Conservation (phyloP, 768 basidiomycete genomes). For the Mycena rosella region DNA sequence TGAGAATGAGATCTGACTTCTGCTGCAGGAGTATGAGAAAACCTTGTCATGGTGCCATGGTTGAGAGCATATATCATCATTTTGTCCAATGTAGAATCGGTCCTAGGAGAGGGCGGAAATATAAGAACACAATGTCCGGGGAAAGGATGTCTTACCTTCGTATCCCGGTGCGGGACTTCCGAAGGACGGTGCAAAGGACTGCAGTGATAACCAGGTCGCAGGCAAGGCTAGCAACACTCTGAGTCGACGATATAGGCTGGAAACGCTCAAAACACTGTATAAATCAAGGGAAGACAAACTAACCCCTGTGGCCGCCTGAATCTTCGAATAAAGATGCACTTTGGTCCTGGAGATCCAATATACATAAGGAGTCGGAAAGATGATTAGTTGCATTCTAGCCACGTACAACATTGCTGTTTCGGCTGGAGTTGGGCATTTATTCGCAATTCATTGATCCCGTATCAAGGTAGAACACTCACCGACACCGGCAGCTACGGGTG, state of each 20-base stretch:
- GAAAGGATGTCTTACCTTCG: conserved; percentile 3
- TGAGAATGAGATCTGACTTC: neutral
- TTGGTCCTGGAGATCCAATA: neutral
- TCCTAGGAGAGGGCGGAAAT: neutral
- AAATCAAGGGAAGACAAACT: neutral
- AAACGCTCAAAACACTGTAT: neutral
- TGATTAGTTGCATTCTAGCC: neutral
- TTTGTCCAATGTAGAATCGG: conserved; percentile 12
- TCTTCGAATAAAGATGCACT: neutral
- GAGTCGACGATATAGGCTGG: conserved; percentile 8
- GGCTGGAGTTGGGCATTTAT: neutral
- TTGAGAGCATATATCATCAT: conserved; percentile 17
- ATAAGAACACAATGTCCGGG: neutral
- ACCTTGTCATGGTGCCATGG: conserved; percentile 18
- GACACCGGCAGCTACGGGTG: neutral
- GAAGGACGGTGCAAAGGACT: conserved; percentile 1
- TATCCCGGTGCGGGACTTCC: neutral
- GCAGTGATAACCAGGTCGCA: conserved; percentile 18
- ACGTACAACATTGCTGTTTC: conserved; percentile 15
- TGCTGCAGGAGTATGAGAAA: neutral
- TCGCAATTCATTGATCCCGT: neutral
- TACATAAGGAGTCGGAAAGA: neutral
- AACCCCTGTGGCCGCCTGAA: neutral
- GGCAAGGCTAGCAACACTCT: neutral
- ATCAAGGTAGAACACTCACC: neutral